Conservation (phyloP, 768 basidiomycete species). For the Asterophora parasitica region DNA sequence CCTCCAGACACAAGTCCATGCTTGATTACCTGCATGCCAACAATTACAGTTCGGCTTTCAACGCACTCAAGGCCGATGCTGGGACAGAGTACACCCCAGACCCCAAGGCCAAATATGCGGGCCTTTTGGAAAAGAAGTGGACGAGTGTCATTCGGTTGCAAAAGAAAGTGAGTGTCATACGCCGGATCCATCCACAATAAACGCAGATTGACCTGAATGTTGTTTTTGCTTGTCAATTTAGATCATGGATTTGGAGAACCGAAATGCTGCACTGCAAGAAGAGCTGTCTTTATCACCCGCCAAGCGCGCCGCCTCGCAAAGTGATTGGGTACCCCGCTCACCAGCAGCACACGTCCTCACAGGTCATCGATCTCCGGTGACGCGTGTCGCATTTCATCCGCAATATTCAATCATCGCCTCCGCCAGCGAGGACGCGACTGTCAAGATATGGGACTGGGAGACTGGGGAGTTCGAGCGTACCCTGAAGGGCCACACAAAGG, state of each 20-base stretch:
- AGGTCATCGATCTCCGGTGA: conserved; percentile 75
- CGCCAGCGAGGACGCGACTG: conserved; percentile 83
- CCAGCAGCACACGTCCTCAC: conserved; percentile 74
- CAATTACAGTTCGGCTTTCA: conserved; percentile 59
- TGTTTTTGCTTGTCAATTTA: conserved; percentile 23
- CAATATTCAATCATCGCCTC: conserved; percentile 78
- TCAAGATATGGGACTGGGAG: conserved; percentile 98
- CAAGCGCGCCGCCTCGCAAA: conserved; percentile 55
- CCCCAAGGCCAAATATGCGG: conserved; percentile 81
- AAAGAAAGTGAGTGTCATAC: conserved; percentile 64
- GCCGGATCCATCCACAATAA: background rate
- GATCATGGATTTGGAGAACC: conserved; percentile 94
- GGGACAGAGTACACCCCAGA: conserved; percentile 70
- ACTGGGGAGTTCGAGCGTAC: conserved; percentile 91
- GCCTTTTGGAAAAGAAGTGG: conserved; percentile 96
- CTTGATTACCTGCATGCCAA: conserved; percentile 71
- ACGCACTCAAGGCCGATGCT: conserved; percentile 51
- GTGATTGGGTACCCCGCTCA: conserved; percentile 86
- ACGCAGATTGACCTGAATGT: background rate
- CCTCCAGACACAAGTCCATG: conserved; percentile 68
- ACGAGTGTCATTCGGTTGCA: conserved; percentile 93
- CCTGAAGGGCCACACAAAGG: conserved; percentile 87
- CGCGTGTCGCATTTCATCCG: conserved; percentile 81
- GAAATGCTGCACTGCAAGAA: conserved; percentile 77
- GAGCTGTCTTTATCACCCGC: conserved; percentile 46